Evolutionary conservation across 305 asterid genomes (phyloP), one percentile per base, ranked within the genome.

Genomic region (Fraxinus sp.): DNA sequence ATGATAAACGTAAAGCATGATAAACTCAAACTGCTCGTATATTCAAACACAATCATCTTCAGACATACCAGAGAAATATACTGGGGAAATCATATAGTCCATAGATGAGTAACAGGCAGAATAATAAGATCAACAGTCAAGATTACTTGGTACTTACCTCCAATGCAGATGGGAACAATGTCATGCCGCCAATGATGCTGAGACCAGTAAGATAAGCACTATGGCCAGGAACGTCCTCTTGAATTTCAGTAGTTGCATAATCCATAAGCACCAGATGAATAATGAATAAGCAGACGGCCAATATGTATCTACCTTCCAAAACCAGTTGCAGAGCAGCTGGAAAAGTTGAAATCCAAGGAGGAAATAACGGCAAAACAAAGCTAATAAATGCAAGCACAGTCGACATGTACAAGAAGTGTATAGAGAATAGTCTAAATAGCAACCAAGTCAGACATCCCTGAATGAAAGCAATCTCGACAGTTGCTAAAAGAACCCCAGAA

Each of bases 391-490:
- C 97, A 26, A 93, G 93, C 68, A 93, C 87, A 2, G 98, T 94
- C n/a, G 97, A 92, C 99, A 93, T 90, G 87, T 92, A 94, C 88
- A 92, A 84, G 84, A 96, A 94, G 77, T 96, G 99, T 37, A 96
- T 90, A 0, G 95, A 90, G 76, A 84, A 91, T 16, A 96, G 80
- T 86, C 97, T 91, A 49, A 96, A 92, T 72, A 96, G 90, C 57
- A 94, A 97, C 98, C 98, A 96, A 16, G 99, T 96, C 84, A 96
- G 78, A 78, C 98, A 94, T 20, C 99, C 99, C 76, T 93, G 98
- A 84, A 91, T 93, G 70, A 93, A 84, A 14, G 99, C 97, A 62
- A 96, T 92, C 90, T 96, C 98, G 20, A 89, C 97, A 0, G 98
- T 94, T 7, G 97, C 99, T 84, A 94, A 80, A 9, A 96, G 90